A percentile compares a stretch with the other conserved stretches of the same genome.
These are phyloP conservation scores for Triticum aestivum DNA, from an alignment of 176 grass and related monocot species.

Conservation along the genomic window IWGSC_CS_RefSeq_v2.1 NC_057805.1:389184257-389184756, in stretches of 20 bases:
- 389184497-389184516: background rate
- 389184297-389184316: slow-evolving; percentile 64
- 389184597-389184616: slow-evolving; percentile 97
- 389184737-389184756: background rate
- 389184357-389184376: slow-evolving; percentile 46
- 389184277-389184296: slow-evolving; percentile 56
- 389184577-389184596: slow-evolving; percentile 92
- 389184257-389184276: slow-evolving; percentile 47
- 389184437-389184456: slow-evolving; percentile 85
- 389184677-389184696: background rate
- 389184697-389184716: slow-evolving; percentile 10
- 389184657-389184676: background rate
- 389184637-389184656: slow-evolving; percentile 32
- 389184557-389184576: slow-evolving; percentile 98
- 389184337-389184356: slow-evolving; percentile 52
- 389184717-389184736: background rate
- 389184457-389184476: slow-evolving; percentile 21
- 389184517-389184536: slow-evolving; percentile 10
- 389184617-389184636: slow-evolving; percentile 79
- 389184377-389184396: slow-evolving; percentile 56
- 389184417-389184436: slow-evolving; percentile 95
- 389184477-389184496: slow-evolving; percentile 23
- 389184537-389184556: slow-evolving; percentile 99
- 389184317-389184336: slow-evolving; percentile 51
- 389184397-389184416: slow-evolving; percentile 70